These are phyloP conservation scores for Tephrocybe sp. DNA, from an alignment of 768 basidiomycete genomes.

Conservation along the genomic window DNA sequence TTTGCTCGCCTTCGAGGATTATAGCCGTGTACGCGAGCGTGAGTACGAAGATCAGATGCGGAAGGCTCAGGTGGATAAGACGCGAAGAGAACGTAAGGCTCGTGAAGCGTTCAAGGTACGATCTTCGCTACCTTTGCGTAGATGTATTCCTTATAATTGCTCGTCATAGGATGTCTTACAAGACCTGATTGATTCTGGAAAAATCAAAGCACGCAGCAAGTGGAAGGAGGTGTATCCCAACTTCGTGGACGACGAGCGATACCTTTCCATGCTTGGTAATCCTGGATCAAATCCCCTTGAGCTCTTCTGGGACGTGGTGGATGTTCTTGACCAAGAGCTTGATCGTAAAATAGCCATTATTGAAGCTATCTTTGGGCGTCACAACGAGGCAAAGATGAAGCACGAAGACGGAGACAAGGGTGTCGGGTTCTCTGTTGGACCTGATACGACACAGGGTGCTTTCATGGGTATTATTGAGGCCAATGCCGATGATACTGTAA, in stretches of 20 bases:
- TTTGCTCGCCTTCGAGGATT: slow-evolving; percentile 91
- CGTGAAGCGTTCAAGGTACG: slow-evolving; percentile 86
- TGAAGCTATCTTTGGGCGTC: slow-evolving; percentile 54
- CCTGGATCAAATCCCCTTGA: slow-evolving; percentile 95
- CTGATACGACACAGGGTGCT: slow-evolving; percentile 66
- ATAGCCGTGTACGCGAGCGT: slow-evolving; percentile 83
- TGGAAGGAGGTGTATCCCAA: slow-evolving; percentile 88
- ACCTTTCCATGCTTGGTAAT: slow-evolving; percentile 84
- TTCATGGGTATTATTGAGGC: slow-evolving; percentile 56
- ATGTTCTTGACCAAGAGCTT: slow-evolving; percentile 81
- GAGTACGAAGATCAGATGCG: slow-evolving; percentile 90
- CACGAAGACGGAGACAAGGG: slow-evolving; percentile 19
- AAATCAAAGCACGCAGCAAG: slow-evolving; percentile 78
- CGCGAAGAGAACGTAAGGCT: slow-evolving; percentile 82
- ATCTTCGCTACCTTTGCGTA: background rate
- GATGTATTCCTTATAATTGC: background rate
- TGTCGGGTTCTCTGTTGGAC: slow-evolving; percentile 37
- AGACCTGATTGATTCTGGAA: slow-evolving; percentile 60
- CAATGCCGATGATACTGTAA: slow-evolving; percentile 50
- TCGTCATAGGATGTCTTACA: slow-evolving; percentile 62
- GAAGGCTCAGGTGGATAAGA: slow-evolving; percentile 77
- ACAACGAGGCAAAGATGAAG: slow-evolving; percentile 32
- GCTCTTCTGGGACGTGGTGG: slow-evolving; percentile 93
- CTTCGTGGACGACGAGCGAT: slow-evolving; percentile 78
- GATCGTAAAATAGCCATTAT: slow-evolving; percentile 74